Conservation (phyloP, 208 protist species). For the Novymonas esmeraldas region DNA sequence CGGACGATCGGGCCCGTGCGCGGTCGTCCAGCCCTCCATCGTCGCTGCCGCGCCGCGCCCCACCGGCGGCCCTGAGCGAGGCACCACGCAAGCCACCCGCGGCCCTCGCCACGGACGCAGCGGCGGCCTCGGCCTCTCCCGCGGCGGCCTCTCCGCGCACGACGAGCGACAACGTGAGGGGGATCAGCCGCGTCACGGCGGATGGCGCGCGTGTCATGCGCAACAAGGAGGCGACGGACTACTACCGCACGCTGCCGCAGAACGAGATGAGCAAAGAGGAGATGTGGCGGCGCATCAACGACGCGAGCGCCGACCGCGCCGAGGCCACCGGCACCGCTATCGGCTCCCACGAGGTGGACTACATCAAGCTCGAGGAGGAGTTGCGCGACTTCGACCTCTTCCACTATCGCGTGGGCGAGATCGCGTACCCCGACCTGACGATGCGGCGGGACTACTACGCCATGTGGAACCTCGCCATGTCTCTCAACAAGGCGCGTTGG, state of each 20-base stretch:
- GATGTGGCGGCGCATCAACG: constrained; percentile 81
- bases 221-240: constrained; percentile 67
- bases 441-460: constrained; percentile 86
- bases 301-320: constrained; percentile 48
- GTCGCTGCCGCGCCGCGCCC: constrained; percentile 23
- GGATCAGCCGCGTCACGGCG: constrained; percentile 7
- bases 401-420: constrained; percentile 83
- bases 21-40: constrained; percentile 6
- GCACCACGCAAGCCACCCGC: constrained; percentile 10
- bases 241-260: constrained; percentile 77
- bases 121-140: not conserved
- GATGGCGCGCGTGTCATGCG: constrained; percentile 15
- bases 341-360: constrained; percentile 72
- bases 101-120: not conserved
- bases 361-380: constrained; percentile 82
- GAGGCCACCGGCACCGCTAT: constrained; percentile 33
- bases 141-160: not conserved
- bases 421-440: constrained; percentile 61
- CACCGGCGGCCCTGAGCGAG: constrained; percentile 12
- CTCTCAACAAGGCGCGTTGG: constrained; percentile 90
- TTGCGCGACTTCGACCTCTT: constrained; percentile 74
- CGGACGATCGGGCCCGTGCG: not conserved
- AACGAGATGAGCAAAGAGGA: constrained; percentile 87
- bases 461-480: constrained; percentile 84
- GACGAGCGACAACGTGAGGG: constrained; percentile 3